Base-by-base conservation (phyloP, 805 yeast species). In the Metschnikowia proteae region DNA sequence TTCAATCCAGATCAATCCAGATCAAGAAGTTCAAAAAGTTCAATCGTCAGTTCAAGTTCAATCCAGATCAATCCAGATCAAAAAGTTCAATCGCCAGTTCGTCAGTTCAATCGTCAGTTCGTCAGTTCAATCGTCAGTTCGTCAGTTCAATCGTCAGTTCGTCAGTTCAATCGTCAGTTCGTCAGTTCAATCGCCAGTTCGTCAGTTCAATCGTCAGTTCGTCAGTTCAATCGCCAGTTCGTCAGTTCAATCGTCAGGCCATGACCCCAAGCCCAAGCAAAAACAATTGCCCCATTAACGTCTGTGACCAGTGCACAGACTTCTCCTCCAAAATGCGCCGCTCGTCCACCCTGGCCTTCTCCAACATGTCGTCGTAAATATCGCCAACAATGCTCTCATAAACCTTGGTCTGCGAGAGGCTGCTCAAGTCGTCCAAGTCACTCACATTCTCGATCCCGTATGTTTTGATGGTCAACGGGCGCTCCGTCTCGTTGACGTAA, bases 191-290 rank as follows among this genome's bases (percentile, higher is more conserved):
- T 17, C 17, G 17, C 2, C 17, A 17, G n/a, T n/a, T n/a, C n/a
- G n/a, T n/a, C n/a, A 17, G 17, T 17, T 17, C 17, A 17, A 17
- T 17, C 17, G 17, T 17, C 17, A 17, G n/a, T n/a, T n/a, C n/a
- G n/a, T n/a, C n/a, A 17, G 17, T 17, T 17, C 17, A 17, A 17
- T 17, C 17, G 17, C 2, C 17, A 17, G n/a, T n/a, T n/a, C n/a
- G n/a, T n/a, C n/a, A 17, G 17, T 17, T 17, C 17, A 17, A 17
- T 17, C 3, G 4, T 26, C 61, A 78, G 5, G 79, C 83, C 64
- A 81, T 73, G 1, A 80, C 84, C 6, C 85, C 85, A 35, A 81
- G 66, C 1, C 86, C 86, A 38, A 81, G 71, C 31, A 81, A 67
- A 32, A 81, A 61, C 40, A 81, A 61, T 56, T 81, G 86, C 31